Base-by-base conservation (phyloP, 371 early-diverging fungal species). In the Mucor racemosus region DNA sequence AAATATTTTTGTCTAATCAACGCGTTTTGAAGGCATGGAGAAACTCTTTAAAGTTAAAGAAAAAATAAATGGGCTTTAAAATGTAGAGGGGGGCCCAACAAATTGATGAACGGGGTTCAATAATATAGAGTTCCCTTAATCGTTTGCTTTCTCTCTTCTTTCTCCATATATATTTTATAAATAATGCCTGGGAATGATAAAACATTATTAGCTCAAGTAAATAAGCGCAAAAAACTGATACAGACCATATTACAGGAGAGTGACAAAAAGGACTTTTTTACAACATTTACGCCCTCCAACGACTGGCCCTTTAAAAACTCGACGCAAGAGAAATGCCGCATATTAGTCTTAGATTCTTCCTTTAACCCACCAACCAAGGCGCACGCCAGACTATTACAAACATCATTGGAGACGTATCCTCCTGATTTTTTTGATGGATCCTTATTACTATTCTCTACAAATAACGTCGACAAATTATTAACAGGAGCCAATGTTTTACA, bases 361-460 rank as follows among this genome's bases (percentile, higher is more conserved):
- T 90, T 90, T 71, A 90, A 90, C 44, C 90, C 90, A 13, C 90
- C 90, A 0, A 88, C 89, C 19, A 68, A 71, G 41, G 89, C 88
- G 3, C 90, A 90, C 68, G 68, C 71, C 40, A 79, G 78, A 14
- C 77, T 90, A 0, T 55, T 88, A 14, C 48, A 71, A 42, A 71
- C 60, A 5, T 55, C 80, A 11, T 38, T 72, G 5, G 60, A 71
- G 0, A 41, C 66, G 17, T 73, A 69, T 33, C 74, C 82, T 0
- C 14, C 62, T 1, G 17, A 41, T 7, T 64, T 56, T 57, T 87
- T 85, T 60, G 80, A 82, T 54, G 76, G 75, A 1, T 64, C 74
- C 1, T 61, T 90, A 9, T 62, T 90, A 3, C 64, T 90, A 4
- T 79, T 87, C n/a, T 81, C 89, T 0, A 80, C 77, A 15, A 76